These are phyloP conservation scores for Blumeria graminis DNA, from an alignment of 2,329 filamentous ascomycete species.

Conservation along the genomic window DNA sequence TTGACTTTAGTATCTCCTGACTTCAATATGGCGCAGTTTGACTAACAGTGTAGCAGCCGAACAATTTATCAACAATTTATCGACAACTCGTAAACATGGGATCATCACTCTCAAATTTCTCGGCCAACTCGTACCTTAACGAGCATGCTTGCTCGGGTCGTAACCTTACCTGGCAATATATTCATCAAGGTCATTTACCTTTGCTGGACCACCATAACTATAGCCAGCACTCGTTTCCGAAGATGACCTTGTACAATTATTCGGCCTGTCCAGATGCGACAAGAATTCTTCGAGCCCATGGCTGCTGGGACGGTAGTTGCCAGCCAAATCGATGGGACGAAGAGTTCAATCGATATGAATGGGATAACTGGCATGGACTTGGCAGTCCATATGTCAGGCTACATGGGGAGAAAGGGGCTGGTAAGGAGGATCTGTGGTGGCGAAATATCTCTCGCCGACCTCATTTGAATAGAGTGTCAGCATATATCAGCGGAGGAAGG, in stretches of 20 bases:
- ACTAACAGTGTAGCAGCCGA: too few relatives aligned
- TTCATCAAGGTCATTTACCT: constrained; percentile 3
- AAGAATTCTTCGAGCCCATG: constrained; percentile 2
- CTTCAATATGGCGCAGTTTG: too few relatives aligned
- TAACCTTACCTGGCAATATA: constrained; percentile 6
- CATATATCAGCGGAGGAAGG: too few relatives aligned
- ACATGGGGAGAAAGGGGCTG: neutral
- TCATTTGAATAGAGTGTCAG: too few relatives aligned
- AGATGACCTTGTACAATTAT: constrained; percentile 1
- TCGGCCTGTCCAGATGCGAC: neutral
- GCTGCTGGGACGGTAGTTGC: constrained; percentile 3
- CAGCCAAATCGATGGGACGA: neutral
- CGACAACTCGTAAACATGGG: neutral
- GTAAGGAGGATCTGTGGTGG: too few relatives aligned
- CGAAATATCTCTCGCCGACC: too few relatives aligned
- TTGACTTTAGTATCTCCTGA: too few relatives aligned
- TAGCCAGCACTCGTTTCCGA: neutral
- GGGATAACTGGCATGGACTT: constrained; percentile 3
- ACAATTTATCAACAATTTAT: neutral
- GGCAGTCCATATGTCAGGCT: neutral
- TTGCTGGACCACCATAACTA: neutral
- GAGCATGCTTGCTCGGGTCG: constrained; percentile 4
- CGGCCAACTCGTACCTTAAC: constrained; percentile 1
- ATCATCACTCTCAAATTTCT: neutral
- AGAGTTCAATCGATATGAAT: constrained; percentile 2